Conservation (phyloP, 345 rosid genomes). For the Hibiscus tridactylites region DNA sequence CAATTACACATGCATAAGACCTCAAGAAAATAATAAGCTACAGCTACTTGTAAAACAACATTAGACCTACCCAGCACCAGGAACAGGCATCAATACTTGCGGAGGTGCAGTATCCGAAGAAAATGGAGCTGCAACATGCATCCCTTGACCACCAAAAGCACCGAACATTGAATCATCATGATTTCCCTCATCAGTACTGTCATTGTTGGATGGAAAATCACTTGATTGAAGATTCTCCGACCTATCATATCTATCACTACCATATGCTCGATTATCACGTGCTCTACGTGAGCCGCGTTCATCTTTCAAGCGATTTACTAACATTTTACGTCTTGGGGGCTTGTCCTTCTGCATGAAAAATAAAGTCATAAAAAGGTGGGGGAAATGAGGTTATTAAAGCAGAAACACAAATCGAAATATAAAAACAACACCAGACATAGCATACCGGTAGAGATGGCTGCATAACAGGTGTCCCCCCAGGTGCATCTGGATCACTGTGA, state of each 20-base stretch:
- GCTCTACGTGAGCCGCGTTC: constrained; percentile 79
- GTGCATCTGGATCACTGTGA: constrained; percentile 46
- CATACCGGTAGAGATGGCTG: too few relatives aligned
- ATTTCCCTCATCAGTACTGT: constrained; percentile 56
- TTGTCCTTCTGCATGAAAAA: constrained; percentile 50
- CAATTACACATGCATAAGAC: constrained; percentile 20
- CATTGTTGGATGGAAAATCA: constrained; percentile 47
- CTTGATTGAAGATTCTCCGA: constrained; percentile 66
- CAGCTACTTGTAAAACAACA: not conserved
- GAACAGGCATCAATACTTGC: constrained; percentile 96
- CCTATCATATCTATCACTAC: constrained; percentile 57
- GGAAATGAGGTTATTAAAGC: not conserved
- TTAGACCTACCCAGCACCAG: constrained; percentile 91
- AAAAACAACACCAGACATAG: too few relatives aligned
- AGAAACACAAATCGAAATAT: not conserved
- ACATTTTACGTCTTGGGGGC: constrained; percentile 58
- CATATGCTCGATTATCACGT: constrained; percentile 55
- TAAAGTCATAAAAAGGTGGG: not conserved
- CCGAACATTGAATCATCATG: constrained; percentile 63
- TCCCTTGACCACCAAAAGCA: constrained; percentile 67
- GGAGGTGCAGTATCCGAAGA: constrained; percentile 82
- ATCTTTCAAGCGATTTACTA: constrained; percentile 71
- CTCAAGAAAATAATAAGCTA: constrained; percentile 1
- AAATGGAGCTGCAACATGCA: constrained; percentile 58
- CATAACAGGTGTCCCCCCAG: not conserved